Evolutionary conservation across 306 rosid species (phyloP).

Genomic region (Mimosa bimucronata): DNA sequence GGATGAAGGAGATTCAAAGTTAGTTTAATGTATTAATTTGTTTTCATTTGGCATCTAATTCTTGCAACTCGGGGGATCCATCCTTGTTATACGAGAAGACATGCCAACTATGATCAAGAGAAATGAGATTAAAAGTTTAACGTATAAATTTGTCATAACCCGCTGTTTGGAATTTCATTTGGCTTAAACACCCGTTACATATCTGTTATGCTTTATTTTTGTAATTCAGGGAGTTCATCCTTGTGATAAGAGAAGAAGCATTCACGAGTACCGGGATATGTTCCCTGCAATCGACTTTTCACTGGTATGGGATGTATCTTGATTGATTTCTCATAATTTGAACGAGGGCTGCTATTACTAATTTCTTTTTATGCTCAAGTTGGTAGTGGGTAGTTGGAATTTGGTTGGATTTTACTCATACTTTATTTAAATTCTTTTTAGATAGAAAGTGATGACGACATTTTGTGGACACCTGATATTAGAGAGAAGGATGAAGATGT

Average conservation of each 20-base stretch:
- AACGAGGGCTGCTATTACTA: constrained; percentile 22
- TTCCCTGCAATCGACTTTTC: constrained; percentile 96
- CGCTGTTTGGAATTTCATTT: not conserved
- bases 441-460: constrained; percentile 80
- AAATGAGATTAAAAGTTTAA: not conserved
- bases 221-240: constrained; percentile 86
- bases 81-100: constrained; percentile 90
- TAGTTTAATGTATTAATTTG: not conserved
- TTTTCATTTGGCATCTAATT: constrained; percentile 22
- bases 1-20: constrained; percentile 24
- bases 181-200: constrained; percentile 11
- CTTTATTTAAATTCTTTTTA: constrained; percentile 43
- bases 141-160: not conserved
- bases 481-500: constrained; percentile 80
- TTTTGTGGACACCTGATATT: constrained; percentile 75
- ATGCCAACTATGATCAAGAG: constrained; percentile 39
- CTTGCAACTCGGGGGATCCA: constrained; percentile 59
- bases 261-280: constrained; percentile 65
- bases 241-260: constrained; percentile 89
- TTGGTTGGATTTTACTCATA: constrained; percentile 29
- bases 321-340: constrained; percentile 19
- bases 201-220: constrained; percentile 23
- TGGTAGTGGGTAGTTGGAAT: constrained; percentile 28
- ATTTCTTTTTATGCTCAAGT: constrained; percentile 29
- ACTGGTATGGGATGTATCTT: constrained; percentile 53